Conservation (phyloP, 2,329 filamentous ascomycete genomes). For the Alternaria burnsii region DNA sequence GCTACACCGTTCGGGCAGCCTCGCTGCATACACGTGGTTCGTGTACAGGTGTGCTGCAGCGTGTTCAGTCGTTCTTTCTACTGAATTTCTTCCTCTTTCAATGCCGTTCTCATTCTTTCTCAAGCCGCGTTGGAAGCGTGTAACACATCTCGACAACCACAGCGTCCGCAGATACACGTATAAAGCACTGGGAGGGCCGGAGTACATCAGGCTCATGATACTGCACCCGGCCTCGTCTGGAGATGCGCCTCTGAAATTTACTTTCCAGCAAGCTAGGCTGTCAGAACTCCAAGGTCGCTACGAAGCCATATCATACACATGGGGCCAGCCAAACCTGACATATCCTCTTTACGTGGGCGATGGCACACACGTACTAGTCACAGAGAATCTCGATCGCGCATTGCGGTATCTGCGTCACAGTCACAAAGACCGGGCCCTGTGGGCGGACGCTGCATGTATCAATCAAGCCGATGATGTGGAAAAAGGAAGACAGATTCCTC, state of each 20-base stretch:
- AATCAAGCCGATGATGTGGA: constrained; percentile 23
- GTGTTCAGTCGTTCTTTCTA: too few species aligned
- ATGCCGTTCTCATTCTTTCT: too few species aligned
- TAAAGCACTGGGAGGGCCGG: neutral
- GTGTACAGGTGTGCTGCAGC: neutral
- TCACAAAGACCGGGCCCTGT: constrained; percentile 4
- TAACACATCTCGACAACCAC: neutral
- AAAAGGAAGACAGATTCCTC: constrained; percentile 23
- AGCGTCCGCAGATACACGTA: neutral
- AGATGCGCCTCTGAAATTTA: neutral
- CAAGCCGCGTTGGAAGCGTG: too few species aligned
- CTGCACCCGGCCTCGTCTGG: neutral
- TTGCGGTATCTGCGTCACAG: constrained; percentile 5
- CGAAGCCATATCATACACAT: constrained; percentile 25
- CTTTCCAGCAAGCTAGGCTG: too few species aligned
- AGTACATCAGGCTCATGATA: neutral
- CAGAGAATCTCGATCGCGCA: constrained; percentile 18
- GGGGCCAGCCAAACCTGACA: neutral
- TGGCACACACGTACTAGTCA: neutral
- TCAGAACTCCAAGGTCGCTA: neutral
- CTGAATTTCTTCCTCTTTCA: too few species aligned
- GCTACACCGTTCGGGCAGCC: neutral
- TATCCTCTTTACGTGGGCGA: neutral
- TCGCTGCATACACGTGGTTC: neutral
- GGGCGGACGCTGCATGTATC: constrained; percentile 28